These are phyloP conservation scores for Melastoma malabathricum DNA, from an alignment of 345 rosid species.

Conservation along the genomic window DNA sequence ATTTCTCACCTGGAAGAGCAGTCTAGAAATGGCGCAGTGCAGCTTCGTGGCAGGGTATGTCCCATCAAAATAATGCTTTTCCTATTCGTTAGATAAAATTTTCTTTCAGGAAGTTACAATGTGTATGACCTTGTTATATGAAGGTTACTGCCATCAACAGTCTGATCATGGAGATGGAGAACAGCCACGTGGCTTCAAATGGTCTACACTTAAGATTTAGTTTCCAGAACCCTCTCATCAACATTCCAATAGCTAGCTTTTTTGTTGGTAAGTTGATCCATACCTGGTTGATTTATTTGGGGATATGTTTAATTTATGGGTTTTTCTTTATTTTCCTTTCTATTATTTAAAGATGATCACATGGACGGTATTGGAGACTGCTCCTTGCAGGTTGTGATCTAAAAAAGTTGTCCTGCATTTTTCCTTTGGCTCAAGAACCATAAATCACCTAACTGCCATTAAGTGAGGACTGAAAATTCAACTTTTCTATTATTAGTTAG, in stretches of 20 bases:
- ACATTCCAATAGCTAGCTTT: slow-evolving; percentile 70
- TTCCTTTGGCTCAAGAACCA: no score
- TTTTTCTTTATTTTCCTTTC: neutral
- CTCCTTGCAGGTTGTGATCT: no score
- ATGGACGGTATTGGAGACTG: no score
- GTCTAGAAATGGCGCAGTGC: slow-evolving; percentile 21
- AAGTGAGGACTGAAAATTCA: no score
- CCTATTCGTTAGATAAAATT: neutral
- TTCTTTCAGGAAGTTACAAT: neutral
- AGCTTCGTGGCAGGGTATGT: slow-evolving; percentile 52
- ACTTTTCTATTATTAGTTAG: no score
- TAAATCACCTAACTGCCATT: no score
- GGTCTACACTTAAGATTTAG: slow-evolving; percentile 11
- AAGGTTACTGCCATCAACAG: slow-evolving; percentile 51
- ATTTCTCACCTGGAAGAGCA: slow-evolving; percentile 24
- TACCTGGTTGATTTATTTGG: neutral
- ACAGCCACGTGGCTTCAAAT: slow-evolving; percentile 10
- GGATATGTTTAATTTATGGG: neutral
- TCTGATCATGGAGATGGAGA: slow-evolving; percentile 58
- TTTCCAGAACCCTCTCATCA: slow-evolving; percentile 19
- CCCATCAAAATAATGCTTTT: neutral
- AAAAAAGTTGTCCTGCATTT: no score
- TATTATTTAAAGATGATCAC: no score
- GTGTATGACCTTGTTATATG: slow-evolving; percentile 13
- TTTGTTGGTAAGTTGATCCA: slow-evolving; percentile 45